Percentiles rank a stretch among this genome's conserved stretches.
phyloP scores from a whole-genome alignment of 2,329 filamentous ascomycete species.

The Metarhizium rileyi region DNA sequence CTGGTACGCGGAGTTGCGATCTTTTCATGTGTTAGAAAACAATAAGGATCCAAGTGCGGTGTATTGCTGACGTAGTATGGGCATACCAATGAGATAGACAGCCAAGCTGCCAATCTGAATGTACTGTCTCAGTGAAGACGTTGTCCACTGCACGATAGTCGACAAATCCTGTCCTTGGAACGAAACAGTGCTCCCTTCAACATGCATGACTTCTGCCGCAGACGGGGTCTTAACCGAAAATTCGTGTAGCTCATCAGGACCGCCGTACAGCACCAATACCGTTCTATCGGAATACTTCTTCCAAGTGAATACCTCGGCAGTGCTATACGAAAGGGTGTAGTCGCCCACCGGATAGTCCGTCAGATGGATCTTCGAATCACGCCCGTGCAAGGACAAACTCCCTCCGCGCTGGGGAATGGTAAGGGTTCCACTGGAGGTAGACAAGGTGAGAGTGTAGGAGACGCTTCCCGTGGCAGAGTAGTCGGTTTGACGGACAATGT shows the following conservation, averaged over 20 bases:
- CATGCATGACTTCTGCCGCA: conserved; percentile 6
- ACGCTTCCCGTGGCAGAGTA: conserved; percentile 50
- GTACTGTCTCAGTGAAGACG: conserved; percentile 18
- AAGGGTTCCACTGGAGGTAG: conserved; percentile 46
- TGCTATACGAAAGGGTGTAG: conserved; percentile 54
- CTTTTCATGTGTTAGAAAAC: conserved; percentile 20
- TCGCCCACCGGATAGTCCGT: conserved; percentile 55
- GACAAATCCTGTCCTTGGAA: conserved; percentile 11
- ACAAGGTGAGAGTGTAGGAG: conserved; percentile 53
- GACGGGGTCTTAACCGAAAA: conserved; percentile 35
- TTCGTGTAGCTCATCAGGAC: conserved; percentile 52
- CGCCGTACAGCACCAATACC: conserved; percentile 55
- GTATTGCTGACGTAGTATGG: background rate
- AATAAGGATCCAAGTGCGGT: background rate
- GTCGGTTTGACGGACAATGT: conserved; percentile 55
- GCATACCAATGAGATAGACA: conserved; percentile 29
- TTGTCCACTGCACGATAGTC: conserved; percentile 22
- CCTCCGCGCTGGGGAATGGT: conserved; percentile 50
- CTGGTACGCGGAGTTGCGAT: conserved; percentile 57
- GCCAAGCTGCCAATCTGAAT: conserved; percentile 28
- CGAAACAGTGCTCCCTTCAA: conserved; percentile 21
- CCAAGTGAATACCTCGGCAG: conserved; percentile 62
- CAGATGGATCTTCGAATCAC: conserved; percentile 60
- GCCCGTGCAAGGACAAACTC: conserved; percentile 45
- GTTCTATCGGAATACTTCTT: conserved; percentile 51